phyloP scores from a whole-genome alignment of 306 rosid genomes.

The Styphnolobium japonicum region DNA sequence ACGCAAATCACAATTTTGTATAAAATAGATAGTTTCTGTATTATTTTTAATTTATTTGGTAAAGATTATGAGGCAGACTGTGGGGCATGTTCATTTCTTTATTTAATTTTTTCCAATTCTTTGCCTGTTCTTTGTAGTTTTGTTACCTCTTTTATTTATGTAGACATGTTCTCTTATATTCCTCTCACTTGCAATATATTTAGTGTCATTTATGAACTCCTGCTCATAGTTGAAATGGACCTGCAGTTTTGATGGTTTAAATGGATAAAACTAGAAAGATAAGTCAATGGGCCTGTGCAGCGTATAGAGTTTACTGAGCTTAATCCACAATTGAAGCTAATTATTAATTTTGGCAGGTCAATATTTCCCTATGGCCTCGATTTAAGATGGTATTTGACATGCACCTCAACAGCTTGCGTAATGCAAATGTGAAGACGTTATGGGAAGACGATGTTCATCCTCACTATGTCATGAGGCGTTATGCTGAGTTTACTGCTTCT shows the following conservation, averaged over 20 bases:
- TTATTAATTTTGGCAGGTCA: conserved; percentile 64
- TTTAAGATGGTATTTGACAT: conserved; percentile 97
- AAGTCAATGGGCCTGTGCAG: neutral
- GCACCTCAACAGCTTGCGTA: conserved; percentile 90
- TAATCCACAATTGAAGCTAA: neutral
- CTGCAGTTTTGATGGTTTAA: conserved; percentile 4
- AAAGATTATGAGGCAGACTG: neutral
- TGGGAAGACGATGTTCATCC: conserved; percentile 99
- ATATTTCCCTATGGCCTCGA: conserved; percentile 94
- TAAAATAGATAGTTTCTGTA: neutral
- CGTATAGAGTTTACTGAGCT: neutral
- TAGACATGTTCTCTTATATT: neutral
- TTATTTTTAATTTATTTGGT: neutral
- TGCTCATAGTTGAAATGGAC: neutral
- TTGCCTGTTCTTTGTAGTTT: neutral
- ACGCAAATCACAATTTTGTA: neutral
- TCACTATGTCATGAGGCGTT: conserved; percentile 97
- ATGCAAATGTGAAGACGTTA: conserved; percentile 78
- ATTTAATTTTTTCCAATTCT: too few relatives aligned
- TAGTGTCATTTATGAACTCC: neutral
- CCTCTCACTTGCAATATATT: neutral
- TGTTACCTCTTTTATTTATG: neutral
- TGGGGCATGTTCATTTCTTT: neutral
- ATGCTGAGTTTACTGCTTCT: conserved; percentile 96
- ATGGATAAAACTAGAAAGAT: neutral